Conservation (phyloP, 2,329 filamentous ascomycete species). For the Pseudogymnoascus sp. region DNA sequence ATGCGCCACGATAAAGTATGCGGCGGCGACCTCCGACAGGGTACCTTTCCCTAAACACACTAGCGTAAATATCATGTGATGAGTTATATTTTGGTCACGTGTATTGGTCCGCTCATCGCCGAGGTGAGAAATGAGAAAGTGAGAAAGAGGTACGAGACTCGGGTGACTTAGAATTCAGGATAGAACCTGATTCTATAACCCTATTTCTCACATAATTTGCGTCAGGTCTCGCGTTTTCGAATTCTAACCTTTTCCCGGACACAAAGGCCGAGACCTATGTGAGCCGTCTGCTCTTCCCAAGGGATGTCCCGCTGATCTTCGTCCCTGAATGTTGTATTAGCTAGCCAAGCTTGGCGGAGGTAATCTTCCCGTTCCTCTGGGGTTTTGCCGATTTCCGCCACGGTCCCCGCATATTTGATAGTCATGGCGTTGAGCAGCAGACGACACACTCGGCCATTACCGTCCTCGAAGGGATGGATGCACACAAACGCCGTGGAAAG, state of each 20-base stretch:
- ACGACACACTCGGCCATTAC: constrained; percentile 33
- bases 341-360: neutral
- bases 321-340: neutral
- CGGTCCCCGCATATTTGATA: constrained; percentile 25
- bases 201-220: too few relatives aligned
- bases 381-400: constrained; percentile 16
- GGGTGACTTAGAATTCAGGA: neutral
- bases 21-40: neutral
- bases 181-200: neutral
- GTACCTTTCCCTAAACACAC: neutral
- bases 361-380: constrained; percentile 18
- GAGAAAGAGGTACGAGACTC: neutral
- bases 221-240: neutral
- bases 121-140: neutral
- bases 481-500: constrained; percentile 30
- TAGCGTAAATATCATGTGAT: neutral
- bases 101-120: neutral
- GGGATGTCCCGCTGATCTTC: neutral
- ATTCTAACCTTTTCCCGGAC: neutral
- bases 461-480: constrained; percentile 36
- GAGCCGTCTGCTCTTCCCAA: neutral
- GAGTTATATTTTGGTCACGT: neutral
- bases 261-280: neutral
- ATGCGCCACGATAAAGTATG: neutral
- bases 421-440: constrained; percentile 33